Percentiles rank a stretch among this genome's conserved stretches.
Evolutionary conservation across 345 rosid genomes (phyloP).

Genomic region (Citrus australasica): DNA sequence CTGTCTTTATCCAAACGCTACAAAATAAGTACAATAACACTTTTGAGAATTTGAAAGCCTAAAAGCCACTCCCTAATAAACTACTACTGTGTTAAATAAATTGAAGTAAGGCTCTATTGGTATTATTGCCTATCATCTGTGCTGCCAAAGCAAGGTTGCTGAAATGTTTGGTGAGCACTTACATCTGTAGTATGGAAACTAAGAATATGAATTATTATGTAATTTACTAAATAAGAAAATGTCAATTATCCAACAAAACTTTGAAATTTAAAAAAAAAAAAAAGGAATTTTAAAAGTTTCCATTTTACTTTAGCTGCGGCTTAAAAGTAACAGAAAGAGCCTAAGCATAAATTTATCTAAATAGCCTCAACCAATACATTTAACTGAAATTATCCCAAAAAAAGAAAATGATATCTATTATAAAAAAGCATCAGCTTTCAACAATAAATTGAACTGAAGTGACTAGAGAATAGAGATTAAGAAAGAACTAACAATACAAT

Average conservation of each 20-base stretch:
- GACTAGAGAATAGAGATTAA: not conserved
- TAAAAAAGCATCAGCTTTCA: not conserved
- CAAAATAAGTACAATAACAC: not conserved
- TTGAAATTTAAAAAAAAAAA: no score
- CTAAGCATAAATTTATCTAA: not conserved
- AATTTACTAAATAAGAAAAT: no score
- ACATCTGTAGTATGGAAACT: not conserved
- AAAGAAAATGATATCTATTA: not conserved
- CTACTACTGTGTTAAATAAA: not conserved
- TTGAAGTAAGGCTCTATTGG: not conserved
- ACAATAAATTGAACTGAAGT: not conserved
- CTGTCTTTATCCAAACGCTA: not conserved
- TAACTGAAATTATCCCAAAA: not conserved
- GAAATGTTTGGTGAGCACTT: not conserved
- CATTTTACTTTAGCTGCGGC: not conserved
- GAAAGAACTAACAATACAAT: not conserved
- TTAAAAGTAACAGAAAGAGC: not conserved
- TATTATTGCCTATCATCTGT: not conserved
- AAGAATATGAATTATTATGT: not conserved
- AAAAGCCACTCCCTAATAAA: not conserved
- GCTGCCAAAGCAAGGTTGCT: not conserved
- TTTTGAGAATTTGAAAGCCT: not conserved
- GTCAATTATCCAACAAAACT: no score
- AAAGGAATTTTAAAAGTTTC: not conserved
- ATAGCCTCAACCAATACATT: not conserved